Conservation (phyloP, 345 rosid species). For the Viola odorata region DNA sequence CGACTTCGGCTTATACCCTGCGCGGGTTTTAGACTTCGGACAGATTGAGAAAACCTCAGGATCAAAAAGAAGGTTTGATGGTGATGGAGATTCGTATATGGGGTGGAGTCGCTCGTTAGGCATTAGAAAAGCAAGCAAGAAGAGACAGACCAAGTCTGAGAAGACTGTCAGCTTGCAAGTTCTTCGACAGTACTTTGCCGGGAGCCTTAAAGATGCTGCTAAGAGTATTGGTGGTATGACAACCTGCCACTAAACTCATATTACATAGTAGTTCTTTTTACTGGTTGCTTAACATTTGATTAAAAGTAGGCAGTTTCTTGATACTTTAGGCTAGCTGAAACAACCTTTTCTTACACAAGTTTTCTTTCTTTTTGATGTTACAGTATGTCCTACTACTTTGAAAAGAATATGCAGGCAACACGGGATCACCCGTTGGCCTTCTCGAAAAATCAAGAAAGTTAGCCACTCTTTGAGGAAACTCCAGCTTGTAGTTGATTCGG, state of each 20-base stretch:
- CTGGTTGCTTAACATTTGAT: neutral
- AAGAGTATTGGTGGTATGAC: constrained; percentile 35
- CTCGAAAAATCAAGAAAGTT: constrained; percentile 44
- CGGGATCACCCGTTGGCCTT: constrained; percentile 45
- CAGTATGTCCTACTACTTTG: constrained; percentile 44
- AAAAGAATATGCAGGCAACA: constrained; percentile 47
- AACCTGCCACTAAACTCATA: neutral
- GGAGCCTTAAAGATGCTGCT: constrained; percentile 44
- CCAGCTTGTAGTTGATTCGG: constrained; percentile 78
- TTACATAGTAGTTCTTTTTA: neutral
- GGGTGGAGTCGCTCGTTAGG: constrained; percentile 6
- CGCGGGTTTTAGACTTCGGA: constrained; percentile 33
- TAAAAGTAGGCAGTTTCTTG: neutral
- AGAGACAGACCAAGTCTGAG: constrained; percentile 29
- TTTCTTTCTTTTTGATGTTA: constrained; percentile 1
- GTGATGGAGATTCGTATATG: constrained; percentile 9
- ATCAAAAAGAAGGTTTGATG: constrained; percentile 24
- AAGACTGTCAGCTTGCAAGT: constrained; percentile 32
- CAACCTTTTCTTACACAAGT: neutral
- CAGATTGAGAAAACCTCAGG: constrained; percentile 23
- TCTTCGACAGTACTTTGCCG: constrained; percentile 37
- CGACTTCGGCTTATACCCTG: constrained; percentile 21
- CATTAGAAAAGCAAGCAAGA: constrained; percentile 17
- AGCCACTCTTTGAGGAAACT: constrained; percentile 39
- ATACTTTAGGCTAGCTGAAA: neutral